These are phyloP conservation scores for Lachnellula willkommii DNA, from an alignment of 2,329 filamentous ascomycete genomes.

Conservation along the genomic window DNA sequence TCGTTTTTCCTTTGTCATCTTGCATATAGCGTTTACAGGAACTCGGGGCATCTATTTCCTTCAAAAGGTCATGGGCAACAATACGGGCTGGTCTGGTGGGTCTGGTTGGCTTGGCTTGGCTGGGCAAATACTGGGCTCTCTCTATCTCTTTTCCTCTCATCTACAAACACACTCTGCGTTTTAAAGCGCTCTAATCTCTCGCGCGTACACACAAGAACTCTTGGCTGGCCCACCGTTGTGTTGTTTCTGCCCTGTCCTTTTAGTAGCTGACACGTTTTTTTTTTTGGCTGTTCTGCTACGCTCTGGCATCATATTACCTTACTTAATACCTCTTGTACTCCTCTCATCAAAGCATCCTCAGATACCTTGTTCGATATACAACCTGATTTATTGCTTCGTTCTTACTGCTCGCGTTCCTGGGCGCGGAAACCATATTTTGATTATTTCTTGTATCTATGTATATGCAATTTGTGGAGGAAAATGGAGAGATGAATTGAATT, in stretches of 20 bases:
- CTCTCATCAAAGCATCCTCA: constrained; percentile 33
- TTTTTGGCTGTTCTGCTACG: constrained; percentile 6
- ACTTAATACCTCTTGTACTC: constrained; percentile 28
- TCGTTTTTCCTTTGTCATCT: constrained; percentile 29
- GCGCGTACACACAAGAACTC: constrained; percentile 21
- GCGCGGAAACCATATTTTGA: constrained; percentile 12
- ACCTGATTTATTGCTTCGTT: constrained; percentile 17
- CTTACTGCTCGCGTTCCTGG: constrained; percentile 12
- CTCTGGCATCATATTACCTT: constrained; percentile 17
- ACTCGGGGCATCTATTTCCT: constrained; percentile 23
- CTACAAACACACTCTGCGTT: constrained; percentile 18
- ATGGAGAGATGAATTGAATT: neutral
- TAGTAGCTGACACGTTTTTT: constrained; percentile 14
- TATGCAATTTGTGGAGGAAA: constrained; percentile 7
- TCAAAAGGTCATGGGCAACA: constrained; percentile 42
- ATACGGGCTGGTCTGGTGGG: constrained; percentile 34
- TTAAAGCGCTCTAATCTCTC: constrained; percentile 26
- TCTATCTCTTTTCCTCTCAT: constrained; percentile 16
- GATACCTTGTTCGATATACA: constrained; percentile 59
- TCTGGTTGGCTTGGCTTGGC: constrained; percentile 18
- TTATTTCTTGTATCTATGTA: constrained; percentile 12
- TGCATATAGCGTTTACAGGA: constrained; percentile 31
- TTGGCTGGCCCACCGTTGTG: constrained; percentile 33
- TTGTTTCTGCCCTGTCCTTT: constrained; percentile 33
- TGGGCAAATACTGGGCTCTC: constrained; percentile 16